Evolutionary conservation across 495 filamentous ascomycete species (phyloP).

Genomic region (Aeminium ludgeri): DNA sequence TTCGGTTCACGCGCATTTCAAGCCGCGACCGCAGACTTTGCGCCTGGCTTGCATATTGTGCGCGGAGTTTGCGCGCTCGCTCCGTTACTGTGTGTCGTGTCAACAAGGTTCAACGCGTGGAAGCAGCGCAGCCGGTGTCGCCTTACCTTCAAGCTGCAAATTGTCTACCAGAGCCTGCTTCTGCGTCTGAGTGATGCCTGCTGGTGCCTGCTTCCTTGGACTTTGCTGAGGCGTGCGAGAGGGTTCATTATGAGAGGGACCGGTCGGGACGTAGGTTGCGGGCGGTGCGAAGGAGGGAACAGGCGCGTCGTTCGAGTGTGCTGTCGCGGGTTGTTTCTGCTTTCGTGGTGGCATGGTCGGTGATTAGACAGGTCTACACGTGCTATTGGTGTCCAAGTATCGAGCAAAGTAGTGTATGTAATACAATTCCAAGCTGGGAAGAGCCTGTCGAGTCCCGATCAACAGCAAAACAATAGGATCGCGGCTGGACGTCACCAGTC

Average conservation of each 20-base stretch:
- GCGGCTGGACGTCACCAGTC: too few relatives aligned
- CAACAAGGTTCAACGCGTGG: neutral
- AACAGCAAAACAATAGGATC: too few relatives aligned
- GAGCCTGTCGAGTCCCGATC: too few relatives aligned
- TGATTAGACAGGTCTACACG: too few relatives aligned
- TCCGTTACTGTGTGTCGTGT: conserved; percentile 88
- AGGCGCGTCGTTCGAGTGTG: too few relatives aligned
- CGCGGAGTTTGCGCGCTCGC: conserved; percentile 74
- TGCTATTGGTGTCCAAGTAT: too few relatives aligned
- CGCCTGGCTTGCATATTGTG: conserved; percentile 77
- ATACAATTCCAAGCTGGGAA: too few relatives aligned
- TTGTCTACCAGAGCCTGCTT: conserved; percentile 88
- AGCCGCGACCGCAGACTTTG: conserved; percentile 70
- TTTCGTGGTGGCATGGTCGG: too few relatives aligned
- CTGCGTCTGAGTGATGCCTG: conserved; percentile 51
- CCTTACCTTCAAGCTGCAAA: conserved; percentile 75
- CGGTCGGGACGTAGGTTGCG: neutral
- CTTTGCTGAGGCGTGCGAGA: conserved; percentile 34
- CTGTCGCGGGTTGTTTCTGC: too few relatives aligned
- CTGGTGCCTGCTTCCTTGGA: conserved; percentile 40
- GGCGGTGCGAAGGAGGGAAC: neutral
- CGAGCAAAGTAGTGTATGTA: too few relatives aligned
- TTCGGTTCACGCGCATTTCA: conserved; percentile 87
- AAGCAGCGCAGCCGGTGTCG: neutral
- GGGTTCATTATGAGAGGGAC: too few relatives aligned